Conservation (phyloP, 805 yeast species). For the Kodamaea hsintzibuensis region DNA sequence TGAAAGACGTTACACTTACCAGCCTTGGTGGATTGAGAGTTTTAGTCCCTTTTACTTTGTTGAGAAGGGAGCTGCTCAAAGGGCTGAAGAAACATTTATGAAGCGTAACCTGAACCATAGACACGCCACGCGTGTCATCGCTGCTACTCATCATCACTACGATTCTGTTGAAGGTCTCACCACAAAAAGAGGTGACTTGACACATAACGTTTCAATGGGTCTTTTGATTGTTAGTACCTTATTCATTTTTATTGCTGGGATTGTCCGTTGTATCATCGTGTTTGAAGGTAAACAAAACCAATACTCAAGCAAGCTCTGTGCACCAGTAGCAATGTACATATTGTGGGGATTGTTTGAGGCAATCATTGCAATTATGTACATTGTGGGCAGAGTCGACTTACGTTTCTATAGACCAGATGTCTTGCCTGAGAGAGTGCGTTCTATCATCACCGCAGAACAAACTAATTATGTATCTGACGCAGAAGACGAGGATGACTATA, state of each 20-base stretch:
- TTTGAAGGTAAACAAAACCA: conserved; percentile 10
- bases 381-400: conserved; percentile 22
- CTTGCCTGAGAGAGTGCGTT: conserved; percentile 17
- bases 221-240: conserved; percentile 13
- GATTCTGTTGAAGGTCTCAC: conserved; percentile 17
- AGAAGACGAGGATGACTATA: conserved; percentile 21
- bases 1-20: conserved; percentile 22
- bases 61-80: conserved; percentile 19
- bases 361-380: conserved; percentile 16
- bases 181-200: conserved; percentile 19
- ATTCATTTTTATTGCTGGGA: conserved; percentile 15
- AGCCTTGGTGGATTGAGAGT: conserved; percentile 26
- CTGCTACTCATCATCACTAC: conserved; percentile 23
- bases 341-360: conserved; percentile 23
- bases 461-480: conserved; percentile 30
- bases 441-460: conserved; percentile 21
- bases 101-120: conserved; percentile 21
- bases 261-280: conserved; percentile 11
- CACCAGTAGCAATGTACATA: conserved; percentile 17
- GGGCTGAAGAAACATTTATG: conserved; percentile 22
- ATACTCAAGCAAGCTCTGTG: conserved; percentile 5
- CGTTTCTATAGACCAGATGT: conserved; percentile 25
- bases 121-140: conserved; percentile 24
- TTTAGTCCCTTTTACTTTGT: conserved; percentile 23
- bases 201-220: conserved; percentile 15